These are phyloP conservation scores for Candida nonsorbophila DNA, from an alignment of 805 yeast species.

Conservation along the genomic window DNA sequence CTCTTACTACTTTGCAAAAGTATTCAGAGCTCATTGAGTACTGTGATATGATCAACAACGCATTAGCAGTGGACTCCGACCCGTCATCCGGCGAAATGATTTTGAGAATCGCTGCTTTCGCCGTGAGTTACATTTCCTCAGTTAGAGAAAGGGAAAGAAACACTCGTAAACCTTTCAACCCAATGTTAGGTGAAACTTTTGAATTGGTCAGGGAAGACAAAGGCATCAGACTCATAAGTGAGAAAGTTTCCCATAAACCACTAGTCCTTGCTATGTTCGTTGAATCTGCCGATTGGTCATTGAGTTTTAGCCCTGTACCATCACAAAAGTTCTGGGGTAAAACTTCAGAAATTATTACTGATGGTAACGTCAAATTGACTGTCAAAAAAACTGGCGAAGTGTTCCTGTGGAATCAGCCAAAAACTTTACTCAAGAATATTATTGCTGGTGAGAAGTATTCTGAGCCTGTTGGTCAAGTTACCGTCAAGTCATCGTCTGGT, in stretches of 20 bases:
- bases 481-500: slow-evolving; percentile 66
- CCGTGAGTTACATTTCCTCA: slow-evolving; percentile 67
- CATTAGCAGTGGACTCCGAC: slow-evolving; percentile 41
- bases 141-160: slow-evolving; percentile 71
- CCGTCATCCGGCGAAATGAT: slow-evolving; percentile 53
- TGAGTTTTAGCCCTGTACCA: slow-evolving; percentile 62
- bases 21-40: slow-evolving; percentile 80
- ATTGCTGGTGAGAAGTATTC: slow-evolving; percentile 93
- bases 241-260: slow-evolving; percentile 87
- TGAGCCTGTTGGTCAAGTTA: slow-evolving; percentile 73
- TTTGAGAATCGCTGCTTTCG: slow-evolving; percentile 74
- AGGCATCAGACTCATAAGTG: slow-evolving; percentile 70
- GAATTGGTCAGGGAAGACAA: slow-evolving; percentile 83
- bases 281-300: slow-evolving; percentile 69
- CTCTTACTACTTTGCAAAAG: slow-evolving; percentile 74
- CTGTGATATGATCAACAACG: slow-evolving; percentile 57
- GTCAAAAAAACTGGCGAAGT: slow-evolving; percentile 59
- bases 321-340: slow-evolving; percentile 94
- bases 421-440: slow-evolving; percentile 74
- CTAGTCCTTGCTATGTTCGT: slow-evolving; percentile 76
- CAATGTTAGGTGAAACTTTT: slow-evolving; percentile 87
- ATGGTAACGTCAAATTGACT: slow-evolving; percentile 59
- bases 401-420: slow-evolving; percentile 82
- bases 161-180: slow-evolving; percentile 88
- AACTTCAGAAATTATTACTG: slow-evolving; percentile 74